Conservation (phyloP, 2,329 filamentous ascomycete genomes). For the Apiospora rasikravindrae region DNA sequence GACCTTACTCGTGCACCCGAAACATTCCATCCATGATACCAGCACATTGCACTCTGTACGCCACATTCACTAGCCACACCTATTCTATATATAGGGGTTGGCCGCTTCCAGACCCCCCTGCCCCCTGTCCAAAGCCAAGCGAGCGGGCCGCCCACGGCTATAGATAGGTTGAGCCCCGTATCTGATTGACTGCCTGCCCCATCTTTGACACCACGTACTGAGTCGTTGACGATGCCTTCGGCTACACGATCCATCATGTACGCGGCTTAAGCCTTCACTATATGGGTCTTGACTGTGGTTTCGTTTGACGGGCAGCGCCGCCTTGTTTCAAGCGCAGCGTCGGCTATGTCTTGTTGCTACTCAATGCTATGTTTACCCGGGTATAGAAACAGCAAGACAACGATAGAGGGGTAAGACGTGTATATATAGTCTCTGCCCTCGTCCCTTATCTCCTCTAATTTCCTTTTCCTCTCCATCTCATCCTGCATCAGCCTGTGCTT, state of each 20-base stretch:
- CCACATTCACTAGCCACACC: background rate
- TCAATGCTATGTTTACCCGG: background rate
- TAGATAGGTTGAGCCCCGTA: background rate
- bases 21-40: background rate
- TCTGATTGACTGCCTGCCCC: background rate
- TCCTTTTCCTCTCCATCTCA: background rate
- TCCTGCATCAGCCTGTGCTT: background rate
- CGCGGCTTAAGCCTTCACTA: background rate
- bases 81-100: background rate
- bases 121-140: background rate
- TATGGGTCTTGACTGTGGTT: background rate
- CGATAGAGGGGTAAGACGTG: background rate
- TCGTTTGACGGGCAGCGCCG: background rate
- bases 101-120: background rate
- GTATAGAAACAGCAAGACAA: background rate
- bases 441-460: background rate
- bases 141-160: background rate
- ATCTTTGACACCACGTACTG: background rate
- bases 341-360: background rate
- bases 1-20: background rate
- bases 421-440: background rate
- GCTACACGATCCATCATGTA: background rate
- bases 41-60: background rate
- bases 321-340: background rate
- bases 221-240: background rate